Evolutionary conservation across 805 yeast genomes (phyloP), one percentile per base, ranked within the genome.

Genomic region (Spathaspora girioi): DNA sequence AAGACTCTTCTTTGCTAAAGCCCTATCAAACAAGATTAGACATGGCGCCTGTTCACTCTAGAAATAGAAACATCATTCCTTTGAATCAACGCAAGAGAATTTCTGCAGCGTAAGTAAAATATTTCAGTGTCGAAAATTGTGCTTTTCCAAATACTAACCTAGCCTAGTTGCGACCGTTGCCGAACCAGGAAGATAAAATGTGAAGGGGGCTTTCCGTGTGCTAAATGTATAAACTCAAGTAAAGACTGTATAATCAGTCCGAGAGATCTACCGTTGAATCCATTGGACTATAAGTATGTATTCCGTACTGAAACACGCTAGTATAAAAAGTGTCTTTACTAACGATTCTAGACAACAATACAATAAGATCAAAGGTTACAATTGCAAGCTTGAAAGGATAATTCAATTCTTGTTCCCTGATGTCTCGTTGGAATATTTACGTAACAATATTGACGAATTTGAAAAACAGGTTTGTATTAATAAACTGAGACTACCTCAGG

Each of bases 361-460:
- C 12, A 47, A 19, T 3, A 42, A 45, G 4, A 19, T 45, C 26
- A 45, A 41, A 42, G 50, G 29, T 20, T 57, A 57, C 41, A 53
- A 43, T 47, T 52, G 54, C 19, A 55, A 58, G 38, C 46, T 56
- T 19, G 59, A 58, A 38, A 44, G 59, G 38, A 52, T 58, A 7
- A 43, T 58, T 2, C 59, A 54, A 15, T 47, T 27, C 23, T 48
- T 48, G 15, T 51, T 48, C 42, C 52, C 58, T 3, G 48, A 51
- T 10, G 42, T 53, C 1, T 27, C 53, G 2, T 32, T 56, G n/a
- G 47, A 47, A 10, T 43, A 45, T 15, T 42, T 58, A 10, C 35
- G 57, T 12, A 55, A 53, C 11, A 47, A 58, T 29, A 51, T 48
- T 17, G 56, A 56, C 26, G 40, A 42, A 11, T 46, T 57, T 26